Conservation (phyloP, 2,329 filamentous ascomycete genomes). For the Lecanicillium sp. region DNA sequence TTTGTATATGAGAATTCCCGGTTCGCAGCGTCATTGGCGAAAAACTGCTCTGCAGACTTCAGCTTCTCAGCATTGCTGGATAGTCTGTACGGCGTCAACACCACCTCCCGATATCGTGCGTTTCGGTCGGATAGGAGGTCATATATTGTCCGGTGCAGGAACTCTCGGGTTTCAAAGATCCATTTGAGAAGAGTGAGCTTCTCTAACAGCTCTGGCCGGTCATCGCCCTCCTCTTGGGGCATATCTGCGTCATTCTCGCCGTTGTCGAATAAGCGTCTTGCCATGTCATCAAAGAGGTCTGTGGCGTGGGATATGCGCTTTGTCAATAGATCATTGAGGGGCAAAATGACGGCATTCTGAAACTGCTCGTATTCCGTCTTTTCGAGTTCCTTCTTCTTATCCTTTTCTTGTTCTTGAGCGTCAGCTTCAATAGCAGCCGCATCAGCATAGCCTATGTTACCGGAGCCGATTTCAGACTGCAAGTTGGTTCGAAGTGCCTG, state of each 20-base stretch:
- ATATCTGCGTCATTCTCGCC: slow-evolving; percentile 60
- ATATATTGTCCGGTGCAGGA: slow-evolving; percentile 75
- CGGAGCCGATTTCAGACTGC: slow-evolving; percentile 68
- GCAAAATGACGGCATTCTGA: slow-evolving; percentile 74
- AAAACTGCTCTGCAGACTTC: slow-evolving; percentile 72
- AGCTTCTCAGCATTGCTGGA: slow-evolving; percentile 74
- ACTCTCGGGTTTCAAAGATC: slow-evolving; percentile 92
- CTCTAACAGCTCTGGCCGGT: slow-evolving; percentile 87
- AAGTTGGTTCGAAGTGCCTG: slow-evolving; percentile 66
- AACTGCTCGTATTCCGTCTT: slow-evolving; percentile 80
- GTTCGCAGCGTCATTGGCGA: slow-evolving; percentile 67
- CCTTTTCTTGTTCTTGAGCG: slow-evolving; percentile 61
- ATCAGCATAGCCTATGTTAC: slow-evolving; percentile 74
- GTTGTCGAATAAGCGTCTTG: slow-evolving; percentile 64
- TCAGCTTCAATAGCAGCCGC: slow-evolving; percentile 76
- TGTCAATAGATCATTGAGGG: slow-evolving; percentile 72
- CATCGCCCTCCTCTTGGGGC: slow-evolving; percentile 90
- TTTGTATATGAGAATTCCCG: slow-evolving; percentile 64
- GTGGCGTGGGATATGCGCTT: slow-evolving; percentile 67
- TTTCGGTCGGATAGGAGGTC: slow-evolving; percentile 81
- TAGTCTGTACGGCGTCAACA: slow-evolving; percentile 70
- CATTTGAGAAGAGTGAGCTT: slow-evolving; percentile 93
- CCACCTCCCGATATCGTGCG: slow-evolving; percentile 75
- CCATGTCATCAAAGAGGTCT: slow-evolving; percentile 68
- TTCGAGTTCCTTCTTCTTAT: slow-evolving; percentile 61